Base-by-base conservation (phyloP, 345 rosid species). In the Triadica sebifera region DNA sequence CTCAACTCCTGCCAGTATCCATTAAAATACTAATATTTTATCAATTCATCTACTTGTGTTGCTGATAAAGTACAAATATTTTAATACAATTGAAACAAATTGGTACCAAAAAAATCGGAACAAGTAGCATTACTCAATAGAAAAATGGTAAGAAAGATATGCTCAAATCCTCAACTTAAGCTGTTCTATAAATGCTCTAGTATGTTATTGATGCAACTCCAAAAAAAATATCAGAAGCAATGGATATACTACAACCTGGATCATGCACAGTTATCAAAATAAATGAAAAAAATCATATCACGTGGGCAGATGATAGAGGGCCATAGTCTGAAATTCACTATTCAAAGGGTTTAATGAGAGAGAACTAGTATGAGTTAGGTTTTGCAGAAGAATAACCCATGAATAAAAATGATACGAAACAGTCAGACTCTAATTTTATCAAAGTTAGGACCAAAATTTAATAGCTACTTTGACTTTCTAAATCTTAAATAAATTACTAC, bases 101-200 rank as follows among this genome's bases (percentile, higher is more conserved):
- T n/a, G n/a, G n/a, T n/a, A n/a, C n/a, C n/a, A n/a, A n/a, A n/a
- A n/a, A n/a, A n/a, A n/a, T n/a, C n/a, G n/a, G n/a, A n/a, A n/a
- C n/a, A 29, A 29, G 34, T 29, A 29, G 34, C 2, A 29, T 29
- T n/a, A n/a, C n/a, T n/a, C n/a, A 29, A 41, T 3, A 17, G 34
- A 43, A 64, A 4, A 38, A 67, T 15, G 19, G 1, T 6, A 12
- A 60, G 4, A 41, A 59, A 45, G 50, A 19, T 25, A 60, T n/a
- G 69, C 9, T 65, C 38, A 37, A 70, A 70, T 1, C 60, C 29
- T 53, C 49, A 58, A 39, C 39, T 45, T 52, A 65, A 39, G 20
- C 52, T 12, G 53, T 50, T 38, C 57, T 16, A 71, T 71, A 60
- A 65, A 50, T 67, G 74, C 64, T 53, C 34, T 37, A 75, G 39